phyloP scores from a whole-genome alignment of 2,329 filamentous ascomycete species.

The Neopestalotiopsis clavispora region DNA sequence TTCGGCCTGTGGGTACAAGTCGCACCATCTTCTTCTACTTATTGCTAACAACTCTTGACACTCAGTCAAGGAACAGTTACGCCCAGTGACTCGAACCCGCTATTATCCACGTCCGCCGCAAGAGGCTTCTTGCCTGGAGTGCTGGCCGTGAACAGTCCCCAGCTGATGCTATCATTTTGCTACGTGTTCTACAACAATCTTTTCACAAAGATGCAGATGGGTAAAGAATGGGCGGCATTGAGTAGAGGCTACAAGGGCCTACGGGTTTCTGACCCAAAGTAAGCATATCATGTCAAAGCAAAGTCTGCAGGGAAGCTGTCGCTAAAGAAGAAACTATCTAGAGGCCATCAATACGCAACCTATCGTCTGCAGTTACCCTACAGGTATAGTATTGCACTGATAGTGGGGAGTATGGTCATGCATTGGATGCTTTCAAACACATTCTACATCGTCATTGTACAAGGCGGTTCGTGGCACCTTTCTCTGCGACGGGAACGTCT shows the following conservation, averaged over 20 bases:
- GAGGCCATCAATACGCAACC: conserved; percentile 36
- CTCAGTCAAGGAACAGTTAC: background rate
- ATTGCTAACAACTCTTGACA: background rate
- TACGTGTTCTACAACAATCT: conserved; percentile 46
- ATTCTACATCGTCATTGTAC: conserved; percentile 39
- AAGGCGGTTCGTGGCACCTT: conserved; percentile 24
- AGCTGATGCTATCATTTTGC: conserved; percentile 43
- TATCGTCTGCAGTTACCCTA: conserved; percentile 47
- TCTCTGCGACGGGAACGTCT: too few species aligned
- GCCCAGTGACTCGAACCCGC: conserved; percentile 12
- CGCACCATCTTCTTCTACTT: background rate
- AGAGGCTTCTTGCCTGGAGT: conserved; percentile 22
- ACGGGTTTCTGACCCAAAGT: conserved; percentile 39
- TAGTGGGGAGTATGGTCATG: conserved; percentile 37
- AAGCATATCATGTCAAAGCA: background rate
- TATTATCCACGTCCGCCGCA: background rate
- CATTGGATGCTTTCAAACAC: conserved; percentile 49
- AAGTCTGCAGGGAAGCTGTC: background rate
- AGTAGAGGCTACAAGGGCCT: conserved; percentile 34
- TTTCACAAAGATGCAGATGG: conserved; percentile 47
- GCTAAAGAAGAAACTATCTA: background rate
- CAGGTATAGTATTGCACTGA: conserved; percentile 42
- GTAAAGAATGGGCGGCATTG: conserved; percentile 46
- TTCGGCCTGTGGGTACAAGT: background rate
- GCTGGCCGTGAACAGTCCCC: conserved; percentile 41